Evolutionary conservation across 1,139 yeast species (phyloP).

Genomic region (Pichia sp.): DNA sequence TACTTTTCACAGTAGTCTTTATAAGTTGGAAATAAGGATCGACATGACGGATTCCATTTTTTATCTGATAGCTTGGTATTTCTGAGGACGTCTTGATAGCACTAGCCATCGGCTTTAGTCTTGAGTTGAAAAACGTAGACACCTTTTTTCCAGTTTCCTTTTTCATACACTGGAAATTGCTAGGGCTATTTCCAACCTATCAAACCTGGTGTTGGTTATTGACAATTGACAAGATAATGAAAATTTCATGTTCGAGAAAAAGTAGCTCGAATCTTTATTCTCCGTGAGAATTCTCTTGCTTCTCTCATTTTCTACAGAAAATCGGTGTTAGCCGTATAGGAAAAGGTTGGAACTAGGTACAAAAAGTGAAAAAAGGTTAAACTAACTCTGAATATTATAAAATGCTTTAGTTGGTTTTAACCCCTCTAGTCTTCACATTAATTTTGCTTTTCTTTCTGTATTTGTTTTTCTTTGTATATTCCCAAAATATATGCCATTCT

Average conservation of each 20-base stretch:
- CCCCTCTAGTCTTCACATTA: background rate
- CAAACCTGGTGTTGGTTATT: background rate
- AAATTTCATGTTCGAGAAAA: background rate
- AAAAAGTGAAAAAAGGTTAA: background rate
- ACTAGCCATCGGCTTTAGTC: background rate
- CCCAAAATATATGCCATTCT: slow-evolving; percentile 85
- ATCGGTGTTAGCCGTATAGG: background rate
- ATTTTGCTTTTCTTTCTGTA: background rate
- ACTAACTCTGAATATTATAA: background rate
- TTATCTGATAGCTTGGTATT: slow-evolving; percentile 29
- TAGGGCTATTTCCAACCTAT: background rate
- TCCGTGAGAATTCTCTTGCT: background rate
- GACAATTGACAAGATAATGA: no score
- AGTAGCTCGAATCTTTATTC: background rate
- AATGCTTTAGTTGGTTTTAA: background rate
- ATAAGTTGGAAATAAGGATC: slow-evolving; percentile 42
- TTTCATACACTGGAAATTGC: background rate
- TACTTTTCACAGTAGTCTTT: slow-evolving; percentile 41
- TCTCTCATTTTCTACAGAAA: no score
- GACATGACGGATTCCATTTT: slow-evolving; percentile 43
- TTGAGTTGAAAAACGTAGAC: background rate
- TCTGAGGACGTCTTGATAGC: background rate
- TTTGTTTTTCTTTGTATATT: slow-evolving; percentile 42
- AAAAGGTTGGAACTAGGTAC: background rate
- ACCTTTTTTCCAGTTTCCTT: background rate